phyloP scores from a whole-genome alignment of 805 yeast genomes.

The Wickerhamomyces chambardii region DNA sequence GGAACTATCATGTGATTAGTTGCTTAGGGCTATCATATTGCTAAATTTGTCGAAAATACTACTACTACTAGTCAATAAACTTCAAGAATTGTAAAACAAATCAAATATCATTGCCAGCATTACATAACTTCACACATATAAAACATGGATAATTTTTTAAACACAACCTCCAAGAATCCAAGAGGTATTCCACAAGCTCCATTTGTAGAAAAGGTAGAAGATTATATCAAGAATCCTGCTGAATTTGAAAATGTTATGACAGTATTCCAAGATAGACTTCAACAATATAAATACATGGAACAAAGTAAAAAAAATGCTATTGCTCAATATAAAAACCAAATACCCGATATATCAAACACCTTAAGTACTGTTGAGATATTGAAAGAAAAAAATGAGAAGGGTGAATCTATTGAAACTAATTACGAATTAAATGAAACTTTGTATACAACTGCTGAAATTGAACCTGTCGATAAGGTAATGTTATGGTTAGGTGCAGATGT shows the following conservation, averaged over 20 bases:
- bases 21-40: neutral
- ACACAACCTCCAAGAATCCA: conserved; percentile 42
- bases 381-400: conserved; percentile 32
- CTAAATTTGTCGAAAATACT: neutral
- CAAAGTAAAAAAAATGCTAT: conserved; percentile 28
- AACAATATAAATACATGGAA: conserved; percentile 84
- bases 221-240: conserved; percentile 54
- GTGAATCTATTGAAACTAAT: conserved; percentile 52
- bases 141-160: neutral
- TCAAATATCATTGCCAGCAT: neutral
- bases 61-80: too few species aligned
- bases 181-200: conserved; percentile 97
- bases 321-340: conserved; percentile 47
- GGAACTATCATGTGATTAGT: neutral
- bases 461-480: conserved; percentile 56
- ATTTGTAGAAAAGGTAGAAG: conserved; percentile 78
- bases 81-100: too few species aligned
- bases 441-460: conserved; percentile 73
- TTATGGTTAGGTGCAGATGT: conserved; percentile 98
- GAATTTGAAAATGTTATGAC: conserved; percentile 66
- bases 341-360: conserved; percentile 92
- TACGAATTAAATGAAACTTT: conserved; percentile 92
- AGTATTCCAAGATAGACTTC: conserved; percentile 78
- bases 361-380: conserved; percentile 62
- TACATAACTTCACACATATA: neutral